Evolutionary conservation across 1,284 basidiomycete species (phyloP).

Genomic region (Pascua guehoae): DNA sequence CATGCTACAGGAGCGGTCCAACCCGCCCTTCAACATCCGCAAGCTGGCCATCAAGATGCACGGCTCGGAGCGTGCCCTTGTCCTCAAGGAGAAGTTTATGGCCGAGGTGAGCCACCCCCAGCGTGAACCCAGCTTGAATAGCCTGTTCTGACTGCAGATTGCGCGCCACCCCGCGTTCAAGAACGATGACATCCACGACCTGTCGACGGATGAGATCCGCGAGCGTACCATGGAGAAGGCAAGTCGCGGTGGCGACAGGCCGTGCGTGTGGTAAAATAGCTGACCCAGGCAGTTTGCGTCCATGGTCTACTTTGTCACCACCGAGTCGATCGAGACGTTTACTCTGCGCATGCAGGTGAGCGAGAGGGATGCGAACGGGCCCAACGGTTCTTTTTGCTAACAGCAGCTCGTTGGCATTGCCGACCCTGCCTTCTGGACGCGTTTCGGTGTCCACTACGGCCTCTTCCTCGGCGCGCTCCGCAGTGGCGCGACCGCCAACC

Average conservation of each 20-base stretch:
- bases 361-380: conserved; percentile 13
- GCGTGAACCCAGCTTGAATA: not conserved
- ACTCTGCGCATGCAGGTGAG: conserved; percentile 55
- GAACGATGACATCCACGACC: conserved; percentile 56
- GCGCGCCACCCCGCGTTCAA: conserved; percentile 55
- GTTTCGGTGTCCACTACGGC: conserved; percentile 57
- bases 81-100: conserved; percentile 53
- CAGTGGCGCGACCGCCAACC: conserved; percentile 47
- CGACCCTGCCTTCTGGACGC: conserved; percentile 58
- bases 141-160: conserved; percentile 31
- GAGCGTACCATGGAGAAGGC: conserved; percentile 53
- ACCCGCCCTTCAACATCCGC: conserved; percentile 54
- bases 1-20: conserved; percentile 48
- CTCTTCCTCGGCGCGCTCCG: conserved; percentile 53
- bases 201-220: conserved; percentile 55
- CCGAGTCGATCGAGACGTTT: conserved; percentile 53
- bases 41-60: conserved; percentile 48
- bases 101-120: conserved; percentile 45
- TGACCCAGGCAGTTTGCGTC: conserved; percentile 35
- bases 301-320: conserved; percentile 53
- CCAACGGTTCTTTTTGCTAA: conserved; percentile 5
- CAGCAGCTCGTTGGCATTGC: conserved; percentile 44
- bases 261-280: not conserved
- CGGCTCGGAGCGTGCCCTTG: conserved; percentile 44
- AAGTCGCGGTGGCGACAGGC: conserved; percentile 1